Base-by-base conservation (phyloP, 768 basidiomycete genomes). In the Favolaschia claudopus region DNA sequence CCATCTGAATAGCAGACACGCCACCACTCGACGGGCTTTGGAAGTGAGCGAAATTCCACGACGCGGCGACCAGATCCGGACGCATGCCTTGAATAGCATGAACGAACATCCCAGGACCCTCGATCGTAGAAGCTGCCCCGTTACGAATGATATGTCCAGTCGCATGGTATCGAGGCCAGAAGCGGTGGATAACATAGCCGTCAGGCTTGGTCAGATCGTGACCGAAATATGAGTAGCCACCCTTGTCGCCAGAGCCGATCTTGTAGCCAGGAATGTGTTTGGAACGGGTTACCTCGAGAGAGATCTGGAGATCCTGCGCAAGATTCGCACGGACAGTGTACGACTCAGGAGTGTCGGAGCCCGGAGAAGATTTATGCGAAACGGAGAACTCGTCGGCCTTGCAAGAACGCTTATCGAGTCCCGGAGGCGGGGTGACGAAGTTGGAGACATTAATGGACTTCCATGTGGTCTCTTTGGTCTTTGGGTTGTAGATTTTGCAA, bases 31-130 rank as follows among this genome's bases (percentile, higher is more conserved):
- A 79, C 17, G 79, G 74, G 69, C 91, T 91, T 73, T 94, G 89
- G 82, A 99, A 99, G 77, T 91, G 83, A 27, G 81, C 89, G 77
- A 99, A 99, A 79, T 99, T 98, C 97, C 97, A 99, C 9, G 90
- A 77, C 19, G 92, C 80, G 14, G 97, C 97, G 67, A 97, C 87
- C 54, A 94, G 84, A 75, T 99, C 92, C 45, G 96, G 95, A 8
- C 95, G 86, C 94, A 99, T 96, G 72, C 96, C 97, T 72, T 99
- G 96, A 72, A 99, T 97, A 40, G 96, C 96, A 73, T 96, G 93
- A 19, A 96, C 84, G 73, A 96, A 88, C 90, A 95, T 92, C 27
- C 93, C 93, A 33, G 83, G 77, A 39, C 91, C 92, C 29, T 83
- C 72, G 52, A 86, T 75, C 8, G 78, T 45, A 53, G 77, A 75